Evolutionary conservation across 352 stramenopile genomes (phyloP).

Genomic region (Aphanomyces stellatus): DNA sequence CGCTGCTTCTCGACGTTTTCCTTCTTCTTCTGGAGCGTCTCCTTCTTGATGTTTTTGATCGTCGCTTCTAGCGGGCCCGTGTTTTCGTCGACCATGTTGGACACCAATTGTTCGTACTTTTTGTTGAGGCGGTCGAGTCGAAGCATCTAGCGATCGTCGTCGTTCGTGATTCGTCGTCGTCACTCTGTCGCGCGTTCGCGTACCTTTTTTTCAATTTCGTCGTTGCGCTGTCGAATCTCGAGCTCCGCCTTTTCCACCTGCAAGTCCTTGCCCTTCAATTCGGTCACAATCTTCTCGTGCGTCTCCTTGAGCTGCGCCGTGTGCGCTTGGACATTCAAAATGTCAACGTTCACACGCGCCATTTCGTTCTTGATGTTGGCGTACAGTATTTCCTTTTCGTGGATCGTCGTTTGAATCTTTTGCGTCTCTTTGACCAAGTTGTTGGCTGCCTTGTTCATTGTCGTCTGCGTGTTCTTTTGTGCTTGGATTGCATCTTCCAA

Average conservation of each 20-base stretch:
- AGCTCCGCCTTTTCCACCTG: conserved; percentile 87
- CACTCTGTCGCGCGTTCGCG: no score
- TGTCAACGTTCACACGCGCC: conserved; percentile 85
- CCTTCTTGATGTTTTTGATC: conserved; percentile 88
- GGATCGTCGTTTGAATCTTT: conserved; percentile 54
- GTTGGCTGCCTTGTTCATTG: conserved; percentile 83
- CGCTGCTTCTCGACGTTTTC: conserved; percentile 78
- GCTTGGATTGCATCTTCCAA: conserved; percentile 78
- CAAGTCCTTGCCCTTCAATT: conserved; percentile 84
- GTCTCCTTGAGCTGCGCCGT: conserved; percentile 80
- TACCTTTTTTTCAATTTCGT: conserved; percentile 94
- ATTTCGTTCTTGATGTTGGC: conserved; percentile 90
- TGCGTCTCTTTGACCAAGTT: conserved; percentile 85
- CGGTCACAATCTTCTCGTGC: conserved; percentile 58
- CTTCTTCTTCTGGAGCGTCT: conserved; percentile 61
- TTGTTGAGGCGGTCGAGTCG: conserved; percentile 89
- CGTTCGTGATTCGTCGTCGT: no score
- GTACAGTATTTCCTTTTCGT: conserved; percentile 86
- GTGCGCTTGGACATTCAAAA: conserved; percentile 87
- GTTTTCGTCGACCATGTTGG: conserved; percentile 84
- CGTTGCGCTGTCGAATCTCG: conserved; percentile 90
- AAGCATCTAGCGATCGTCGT: conserved; percentile 52
- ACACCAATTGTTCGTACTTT: conserved; percentile 90
- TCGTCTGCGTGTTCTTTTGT: conserved; percentile 83
- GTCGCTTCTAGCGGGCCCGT: conserved; percentile 91